Percentiles rank a stretch among this genome's conserved stretches.
phyloP scores from a whole-genome alignment of 2,329 filamentous ascomycete genomes.

The Davidsoniella neocaledoniae region DNA sequence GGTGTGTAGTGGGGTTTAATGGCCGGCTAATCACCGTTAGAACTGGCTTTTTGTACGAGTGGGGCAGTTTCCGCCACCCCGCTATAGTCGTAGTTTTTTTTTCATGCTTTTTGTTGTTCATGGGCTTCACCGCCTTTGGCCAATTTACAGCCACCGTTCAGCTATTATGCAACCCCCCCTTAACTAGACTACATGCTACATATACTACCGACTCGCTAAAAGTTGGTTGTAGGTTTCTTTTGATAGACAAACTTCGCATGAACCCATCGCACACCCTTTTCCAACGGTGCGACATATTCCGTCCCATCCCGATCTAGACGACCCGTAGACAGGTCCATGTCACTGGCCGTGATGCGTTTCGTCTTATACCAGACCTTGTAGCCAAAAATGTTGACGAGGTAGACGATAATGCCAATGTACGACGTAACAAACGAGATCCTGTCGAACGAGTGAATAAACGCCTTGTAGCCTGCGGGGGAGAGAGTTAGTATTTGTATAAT shows the following conservation, averaged over 20 bases:
- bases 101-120: background rate
- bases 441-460: constrained; percentile 3
- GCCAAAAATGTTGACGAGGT: constrained; percentile 1
- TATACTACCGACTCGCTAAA: no score
- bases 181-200: no score
- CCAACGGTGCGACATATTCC: constrained; percentile 2
- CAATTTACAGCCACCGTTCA: no score
- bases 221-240: no score
- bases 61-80: constrained; percentile 1
- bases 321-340: constrained; percentile 1
- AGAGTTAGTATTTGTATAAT: no score
- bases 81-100: constrained; percentile 3
- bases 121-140: constrained; percentile 6
- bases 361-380: constrained; percentile 1
- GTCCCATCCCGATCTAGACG: constrained; percentile 1
- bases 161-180: no score
- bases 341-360: background rate
- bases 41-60: background rate
- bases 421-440: constrained; percentile 2
- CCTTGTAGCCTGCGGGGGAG: background rate
- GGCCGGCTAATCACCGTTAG: constrained; percentile 1
- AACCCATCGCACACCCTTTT: background rate
- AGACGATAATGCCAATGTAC: constrained; percentile 3
- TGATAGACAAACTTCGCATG: background rate
- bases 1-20: constrained; percentile 12